A percentile compares a stretch with the other conserved stretches of the same genome.
Evolutionary conservation across 176 grass and related monocot genomes (phyloP).

Genomic region (Hsuehochloa calcarea): DNA sequence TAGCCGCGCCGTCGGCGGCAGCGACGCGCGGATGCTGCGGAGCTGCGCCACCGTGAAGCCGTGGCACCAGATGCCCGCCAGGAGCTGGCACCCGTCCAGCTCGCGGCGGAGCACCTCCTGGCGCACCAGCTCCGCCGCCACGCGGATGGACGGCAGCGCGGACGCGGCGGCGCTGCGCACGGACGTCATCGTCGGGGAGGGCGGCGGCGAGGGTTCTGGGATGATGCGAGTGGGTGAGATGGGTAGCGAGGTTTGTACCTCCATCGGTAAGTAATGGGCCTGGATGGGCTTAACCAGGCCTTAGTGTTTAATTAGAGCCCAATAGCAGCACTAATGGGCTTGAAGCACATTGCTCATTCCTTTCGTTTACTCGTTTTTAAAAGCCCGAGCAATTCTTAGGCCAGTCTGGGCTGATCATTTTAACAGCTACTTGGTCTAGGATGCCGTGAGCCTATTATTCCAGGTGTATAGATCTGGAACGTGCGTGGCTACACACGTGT

Average conservation of each 20-base stretch:
- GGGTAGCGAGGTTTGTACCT: background rate
- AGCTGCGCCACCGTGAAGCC: conserved; percentile 82
- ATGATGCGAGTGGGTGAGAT: background rate
- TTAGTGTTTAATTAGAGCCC: background rate
- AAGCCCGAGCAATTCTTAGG: background rate
- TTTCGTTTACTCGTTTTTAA: background rate
- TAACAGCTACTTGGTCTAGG: no score
- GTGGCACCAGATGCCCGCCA: conserved; percentile 92
- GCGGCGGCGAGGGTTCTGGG: conserved; percentile 39
- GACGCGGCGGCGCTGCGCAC: conserved; percentile 45
- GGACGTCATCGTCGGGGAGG: conserved; percentile 47
- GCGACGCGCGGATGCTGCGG: conserved; percentile 66
- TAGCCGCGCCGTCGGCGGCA: conserved; percentile 54
- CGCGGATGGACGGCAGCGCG: conserved; percentile 55
- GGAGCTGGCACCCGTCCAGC: conserved; percentile 69
- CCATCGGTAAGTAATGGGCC: background rate
- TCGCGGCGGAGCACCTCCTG: conserved; percentile 60
- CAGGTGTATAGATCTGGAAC: no score
- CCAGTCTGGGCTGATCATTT: no score
- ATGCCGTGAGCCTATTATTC: no score
- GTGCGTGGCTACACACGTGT: conserved; percentile 20
- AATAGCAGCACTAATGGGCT: background rate
- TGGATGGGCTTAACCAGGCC: background rate
- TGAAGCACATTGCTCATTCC: background rate
- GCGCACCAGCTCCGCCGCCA: conserved; percentile 45